Percentiles rank a stretch among this genome's conserved stretches.
Evolutionary conservation across 108 stramenopile species (phyloP).

Genomic region (Bacterosira constricta): DNA sequence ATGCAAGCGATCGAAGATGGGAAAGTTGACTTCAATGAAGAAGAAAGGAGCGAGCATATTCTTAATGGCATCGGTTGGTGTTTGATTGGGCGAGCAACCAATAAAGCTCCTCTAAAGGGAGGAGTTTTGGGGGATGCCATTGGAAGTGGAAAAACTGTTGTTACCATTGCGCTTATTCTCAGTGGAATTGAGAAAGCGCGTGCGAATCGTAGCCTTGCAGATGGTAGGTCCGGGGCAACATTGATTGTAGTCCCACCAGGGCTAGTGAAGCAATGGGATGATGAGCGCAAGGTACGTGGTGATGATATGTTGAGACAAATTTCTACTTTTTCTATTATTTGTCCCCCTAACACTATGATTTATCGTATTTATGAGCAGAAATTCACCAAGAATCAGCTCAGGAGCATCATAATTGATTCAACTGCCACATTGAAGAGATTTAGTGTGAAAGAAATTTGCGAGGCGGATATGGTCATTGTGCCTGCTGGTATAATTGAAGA

Average conservation of each 20-base stretch:
- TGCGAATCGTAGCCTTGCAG: conserved; percentile 15
- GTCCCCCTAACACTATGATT: background rate
- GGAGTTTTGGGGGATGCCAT: conserved; percentile 78
- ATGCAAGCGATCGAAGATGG: conserved; percentile 66
- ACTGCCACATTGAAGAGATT: conserved; percentile 32
- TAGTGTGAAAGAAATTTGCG: conserved; percentile 41
- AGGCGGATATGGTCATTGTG: conserved; percentile 50
- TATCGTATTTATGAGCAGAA: conserved; percentile 19
- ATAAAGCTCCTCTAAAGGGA: conserved; percentile 45
- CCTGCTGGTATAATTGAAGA: conserved; percentile 54
- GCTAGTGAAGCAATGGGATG: conserved; percentile 69
- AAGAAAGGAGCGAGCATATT: conserved; percentile 61
- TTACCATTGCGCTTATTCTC: conserved; percentile 70
- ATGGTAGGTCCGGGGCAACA: conserved; percentile 53
- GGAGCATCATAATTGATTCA: conserved; percentile 36
- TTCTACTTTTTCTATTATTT: background rate
- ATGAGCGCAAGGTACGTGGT: conserved; percentile 40
- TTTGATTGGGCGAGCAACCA: conserved; percentile 58
- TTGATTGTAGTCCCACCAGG: conserved; percentile 75
- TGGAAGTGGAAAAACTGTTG: conserved; percentile 77
- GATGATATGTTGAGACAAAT: background rate
- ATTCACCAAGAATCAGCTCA: conserved; percentile 38
- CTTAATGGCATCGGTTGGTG: conserved; percentile 65
- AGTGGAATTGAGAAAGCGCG: conserved; percentile 46
- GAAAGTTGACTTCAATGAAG: conserved; percentile 51